A percentile compares a stretch with the other conserved stretches of the same genome.
Evolutionary conservation across 108 stramenopile genomes (phyloP).

Genomic region (Fragilaria radians): DNA sequence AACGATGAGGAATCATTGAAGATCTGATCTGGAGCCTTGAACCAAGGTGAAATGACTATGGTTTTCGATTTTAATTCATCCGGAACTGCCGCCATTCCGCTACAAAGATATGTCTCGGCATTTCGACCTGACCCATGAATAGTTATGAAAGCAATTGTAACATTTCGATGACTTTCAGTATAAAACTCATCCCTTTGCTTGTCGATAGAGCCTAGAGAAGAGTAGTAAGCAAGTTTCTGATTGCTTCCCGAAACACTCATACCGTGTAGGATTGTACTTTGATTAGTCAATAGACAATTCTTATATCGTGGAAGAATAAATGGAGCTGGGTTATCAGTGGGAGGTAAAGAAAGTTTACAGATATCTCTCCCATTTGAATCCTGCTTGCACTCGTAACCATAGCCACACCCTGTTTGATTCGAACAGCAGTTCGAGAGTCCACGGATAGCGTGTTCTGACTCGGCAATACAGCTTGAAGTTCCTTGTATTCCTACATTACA

Average conservation of each 20-base stretch:
- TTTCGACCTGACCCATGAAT: conserved; percentile 72
- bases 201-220: conserved; percentile 26
- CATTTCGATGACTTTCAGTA: neutral
- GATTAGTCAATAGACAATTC: conserved; percentile 7
- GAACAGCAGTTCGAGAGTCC: conserved; percentile 25
- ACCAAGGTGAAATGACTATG: conserved; percentile 62
- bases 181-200: neutral
- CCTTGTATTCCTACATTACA: conserved; percentile 16
- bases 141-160: conserved; percentile 35
- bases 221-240: conserved; percentile 36
- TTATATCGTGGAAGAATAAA: conserved; percentile 18
- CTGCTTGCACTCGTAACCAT: conserved; percentile 25
- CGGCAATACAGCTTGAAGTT: conserved; percentile 28
- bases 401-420: conserved; percentile 23
- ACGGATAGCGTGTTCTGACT: neutral
- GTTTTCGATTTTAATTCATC: conserved; percentile 14
- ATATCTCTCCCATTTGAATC: neutral
- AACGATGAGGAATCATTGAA: neutral
- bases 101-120: conserved; percentile 64
- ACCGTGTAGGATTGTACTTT: conserved; percentile 6
- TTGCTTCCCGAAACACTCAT: neutral
- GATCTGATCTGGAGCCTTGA: conserved; percentile 34
- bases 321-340: neutral
- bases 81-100: conserved; percentile 35
- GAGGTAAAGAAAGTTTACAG: conserved; percentile 1